Evolutionary conservation across 2,329 filamentous ascomycete genomes (phyloP).

Genomic region (Boeremia lycopersici): DNA sequence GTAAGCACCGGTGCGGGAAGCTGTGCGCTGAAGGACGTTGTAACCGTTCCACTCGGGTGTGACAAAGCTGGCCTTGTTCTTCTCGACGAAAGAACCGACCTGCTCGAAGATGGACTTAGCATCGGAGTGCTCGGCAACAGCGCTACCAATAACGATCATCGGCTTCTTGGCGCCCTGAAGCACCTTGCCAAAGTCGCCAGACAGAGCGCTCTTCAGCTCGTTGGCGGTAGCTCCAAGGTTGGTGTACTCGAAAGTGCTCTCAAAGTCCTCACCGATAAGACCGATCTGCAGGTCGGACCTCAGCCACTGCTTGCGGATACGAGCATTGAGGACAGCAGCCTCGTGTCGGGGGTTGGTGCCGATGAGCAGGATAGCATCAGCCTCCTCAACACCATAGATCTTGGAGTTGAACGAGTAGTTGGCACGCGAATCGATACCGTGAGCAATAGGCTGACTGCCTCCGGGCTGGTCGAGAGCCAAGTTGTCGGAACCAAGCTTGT

Average conservation of each 20-base stretch:
- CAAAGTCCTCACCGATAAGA: slow-evolving; percentile 86
- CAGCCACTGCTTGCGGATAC: slow-evolving; percentile 97
- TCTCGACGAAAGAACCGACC: slow-evolving; percentile 88
- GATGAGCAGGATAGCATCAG: slow-evolving; percentile 88
- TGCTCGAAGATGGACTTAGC: slow-evolving; percentile 93
- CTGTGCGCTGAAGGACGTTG: slow-evolving; percentile 93
- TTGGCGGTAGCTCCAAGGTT: slow-evolving; percentile 81
- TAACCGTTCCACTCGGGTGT: slow-evolving; percentile 96
- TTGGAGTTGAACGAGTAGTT: slow-evolving; percentile 98
- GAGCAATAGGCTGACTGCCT: slow-evolving; percentile 81
- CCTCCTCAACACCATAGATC: slow-evolving; percentile 92
- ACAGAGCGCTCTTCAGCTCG: slow-evolving; percentile 82
- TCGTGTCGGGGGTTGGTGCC: slow-evolving; percentile 96
- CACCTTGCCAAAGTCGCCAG: slow-evolving; percentile 91
- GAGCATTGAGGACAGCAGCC: slow-evolving; percentile 91
- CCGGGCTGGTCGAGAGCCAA: slow-evolving; percentile 88
- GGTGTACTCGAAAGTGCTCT: slow-evolving; percentile 95
- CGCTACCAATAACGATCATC: slow-evolving; percentile 96
- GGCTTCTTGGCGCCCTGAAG: slow-evolving; percentile 84
- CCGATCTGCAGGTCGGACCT: slow-evolving; percentile 93
- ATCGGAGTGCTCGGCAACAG: slow-evolving; percentile 87
- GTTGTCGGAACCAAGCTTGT: slow-evolving; percentile 96
- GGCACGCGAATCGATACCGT: slow-evolving; percentile 90
- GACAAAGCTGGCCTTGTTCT: slow-evolving; percentile 85
- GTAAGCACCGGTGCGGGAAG: slow-evolving; percentile 90